Evolutionary conservation across 176 grass and related monocot genomes (phyloP).

Genomic region (Avena insularis): DNA sequence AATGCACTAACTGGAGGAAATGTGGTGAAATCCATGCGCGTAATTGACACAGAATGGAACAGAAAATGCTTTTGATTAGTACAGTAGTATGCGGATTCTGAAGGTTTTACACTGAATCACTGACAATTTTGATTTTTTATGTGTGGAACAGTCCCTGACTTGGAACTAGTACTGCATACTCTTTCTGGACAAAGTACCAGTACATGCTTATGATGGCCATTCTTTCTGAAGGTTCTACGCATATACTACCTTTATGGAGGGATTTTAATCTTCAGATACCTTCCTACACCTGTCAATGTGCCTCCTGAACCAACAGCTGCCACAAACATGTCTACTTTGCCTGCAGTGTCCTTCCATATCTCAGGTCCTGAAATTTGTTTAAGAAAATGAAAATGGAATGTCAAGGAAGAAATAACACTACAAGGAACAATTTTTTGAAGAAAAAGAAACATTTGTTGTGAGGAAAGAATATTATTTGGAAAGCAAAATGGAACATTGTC

Average conservation of each 20-base stretch:
- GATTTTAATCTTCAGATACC: constrained; percentile 79
- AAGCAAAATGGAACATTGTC: too few species aligned
- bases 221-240: constrained; percentile 71
- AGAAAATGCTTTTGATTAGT: not conserved
- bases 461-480: too few species aligned
- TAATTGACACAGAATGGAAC: not conserved
- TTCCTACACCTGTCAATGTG: constrained; percentile 62
- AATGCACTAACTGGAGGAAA: too few species aligned
- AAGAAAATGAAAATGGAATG: constrained; percentile 5
- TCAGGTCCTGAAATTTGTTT: constrained; percentile 53
- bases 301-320: constrained; percentile 62
- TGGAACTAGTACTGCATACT: not conserved
- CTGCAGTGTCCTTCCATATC: constrained; percentile 80
- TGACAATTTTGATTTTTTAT: not conserved
- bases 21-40: too few species aligned
- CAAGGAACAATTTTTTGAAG: too few species aligned
- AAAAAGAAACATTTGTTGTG: too few species aligned
- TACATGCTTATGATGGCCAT: constrained; percentile 26
- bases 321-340: constrained; percentile 77
- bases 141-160: not conserved
- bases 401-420: too few species aligned
- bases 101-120: not conserved
- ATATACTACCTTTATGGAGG: constrained; percentile 49
- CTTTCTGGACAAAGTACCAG: not conserved
- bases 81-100: not conserved